Conservation (phyloP, 169 alveolate species). For the Plasmodium fragile region DNA sequence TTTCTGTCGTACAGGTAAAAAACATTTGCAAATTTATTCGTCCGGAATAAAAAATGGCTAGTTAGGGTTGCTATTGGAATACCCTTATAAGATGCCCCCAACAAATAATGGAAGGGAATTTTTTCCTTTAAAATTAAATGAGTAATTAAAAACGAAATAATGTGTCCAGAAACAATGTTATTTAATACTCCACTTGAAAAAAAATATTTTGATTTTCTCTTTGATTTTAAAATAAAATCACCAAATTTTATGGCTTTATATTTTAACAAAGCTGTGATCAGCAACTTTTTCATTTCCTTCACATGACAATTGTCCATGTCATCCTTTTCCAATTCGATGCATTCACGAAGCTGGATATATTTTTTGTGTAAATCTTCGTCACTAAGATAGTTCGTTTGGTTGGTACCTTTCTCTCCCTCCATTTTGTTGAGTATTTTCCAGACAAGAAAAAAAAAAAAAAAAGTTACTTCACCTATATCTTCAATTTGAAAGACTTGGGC, state of each 20-base stretch:
- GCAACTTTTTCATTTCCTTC: constrained; percentile 36
- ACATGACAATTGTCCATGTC: not conserved
- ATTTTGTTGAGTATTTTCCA: not conserved
- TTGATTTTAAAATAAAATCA: constrained; percentile 48
- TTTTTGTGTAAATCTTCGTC: constrained; percentile 33
- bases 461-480: not conserved
- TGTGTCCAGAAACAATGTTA: constrained; percentile 41
- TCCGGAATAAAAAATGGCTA: constrained; percentile 37
- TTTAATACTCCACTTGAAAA: constrained; percentile 56
- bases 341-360: constrained; percentile 7
- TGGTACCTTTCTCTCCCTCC: not conserved
- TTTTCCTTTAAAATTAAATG: constrained; percentile 37
- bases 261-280: constrained; percentile 19
- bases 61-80: constrained; percentile 54
- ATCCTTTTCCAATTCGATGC: constrained; percentile 15
- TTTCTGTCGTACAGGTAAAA: constrained; percentile 67
- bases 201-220: constrained; percentile 52
- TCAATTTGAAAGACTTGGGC: not conserved
- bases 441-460: not conserved
- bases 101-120: constrained; percentile 16
- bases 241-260: constrained; percentile 62
- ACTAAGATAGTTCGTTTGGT: not conserved
- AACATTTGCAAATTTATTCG: constrained; percentile 44
- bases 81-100: constrained; percentile 61
- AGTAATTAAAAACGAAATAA: constrained; percentile 47